These are phyloP conservation scores for Plantago rigida DNA, from an alignment of 305 asterid genomes.

Conservation along the genomic window DNA sequence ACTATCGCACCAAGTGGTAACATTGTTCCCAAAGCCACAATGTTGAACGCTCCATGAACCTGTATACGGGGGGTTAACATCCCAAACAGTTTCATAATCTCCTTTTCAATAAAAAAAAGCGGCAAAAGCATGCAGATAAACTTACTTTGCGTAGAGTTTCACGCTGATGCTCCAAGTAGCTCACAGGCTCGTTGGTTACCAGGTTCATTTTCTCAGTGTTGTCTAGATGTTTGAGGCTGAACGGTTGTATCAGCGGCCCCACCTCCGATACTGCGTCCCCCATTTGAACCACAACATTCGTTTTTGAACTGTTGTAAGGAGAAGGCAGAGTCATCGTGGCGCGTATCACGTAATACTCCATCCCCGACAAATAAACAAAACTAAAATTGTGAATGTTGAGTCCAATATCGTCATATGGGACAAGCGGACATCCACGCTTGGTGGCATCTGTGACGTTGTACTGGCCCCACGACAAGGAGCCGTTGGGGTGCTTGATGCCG, in stretches of 20 bases:
- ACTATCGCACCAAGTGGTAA: not conserved
- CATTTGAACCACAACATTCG: not conserved
- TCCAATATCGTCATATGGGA: not conserved
- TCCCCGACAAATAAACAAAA: not conserved
- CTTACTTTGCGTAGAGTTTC: slow-evolving; percentile 2
- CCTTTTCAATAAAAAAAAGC: not conserved
- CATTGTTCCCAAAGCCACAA: not conserved
- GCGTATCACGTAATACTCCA: not conserved
- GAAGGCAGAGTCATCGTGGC: not conserved
- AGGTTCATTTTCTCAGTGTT: slow-evolving; percentile 7
- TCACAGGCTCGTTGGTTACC: not conserved
- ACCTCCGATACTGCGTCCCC: not conserved
- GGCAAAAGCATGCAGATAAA: not conserved
- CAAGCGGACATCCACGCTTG: not conserved
- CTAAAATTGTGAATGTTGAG: slow-evolving; percentile 1
- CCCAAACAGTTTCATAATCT: not conserved
- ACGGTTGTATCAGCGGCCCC: not conserved
- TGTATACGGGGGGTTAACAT: not conserved
- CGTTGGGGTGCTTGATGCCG: not conserved
- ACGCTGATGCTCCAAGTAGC: not conserved
- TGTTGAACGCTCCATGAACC: not conserved
- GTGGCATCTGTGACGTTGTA: not conserved
- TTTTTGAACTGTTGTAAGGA: slow-evolving; percentile 3
- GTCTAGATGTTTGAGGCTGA: slow-evolving; percentile 3
- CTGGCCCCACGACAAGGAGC: not conserved